phyloP scores from a whole-genome alignment of 345 rosid species.

The Barbarea vulgaris region DNA sequence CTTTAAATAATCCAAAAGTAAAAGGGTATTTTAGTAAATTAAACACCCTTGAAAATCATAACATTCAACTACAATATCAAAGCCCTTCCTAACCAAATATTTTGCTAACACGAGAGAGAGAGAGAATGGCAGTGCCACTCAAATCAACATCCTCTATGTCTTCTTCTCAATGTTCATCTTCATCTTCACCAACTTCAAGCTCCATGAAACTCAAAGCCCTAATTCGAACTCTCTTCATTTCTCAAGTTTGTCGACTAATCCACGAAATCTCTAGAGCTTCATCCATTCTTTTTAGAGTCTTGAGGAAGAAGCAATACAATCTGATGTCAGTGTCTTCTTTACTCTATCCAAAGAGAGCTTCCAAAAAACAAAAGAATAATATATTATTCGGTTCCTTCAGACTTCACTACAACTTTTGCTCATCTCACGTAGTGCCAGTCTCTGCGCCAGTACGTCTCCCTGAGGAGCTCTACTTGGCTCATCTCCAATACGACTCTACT shows the following conservation, averaged over 20 bases:
- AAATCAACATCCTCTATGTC: conserved; percentile 31
- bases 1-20: conserved; percentile 46
- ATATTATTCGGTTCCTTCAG: conserved; percentile 80
- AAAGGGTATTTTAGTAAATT: conserved; percentile 45
- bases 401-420: conserved; percentile 90
- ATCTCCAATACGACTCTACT: conserved; percentile 57
- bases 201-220: conserved; percentile 63
- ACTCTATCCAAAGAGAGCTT: conserved; percentile 44
- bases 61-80: conserved; percentile 33
- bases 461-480: conserved; percentile 39
- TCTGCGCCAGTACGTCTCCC: conserved; percentile 54
- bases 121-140: conserved; percentile 39
- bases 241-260: conserved; percentile 56
- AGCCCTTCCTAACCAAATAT: conserved; percentile 12
- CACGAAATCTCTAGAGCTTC: conserved; percentile 62
- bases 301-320: conserved; percentile 52
- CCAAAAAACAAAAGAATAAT: conserved; percentile 51
- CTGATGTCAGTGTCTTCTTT: conserved; percentile 46
- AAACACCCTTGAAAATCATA: neutral
- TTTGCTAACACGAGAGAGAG: neutral
- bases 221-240: conserved; percentile 57
- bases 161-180: conserved; percentile 32
- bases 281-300: conserved; percentile 48
- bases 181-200: conserved; percentile 52
- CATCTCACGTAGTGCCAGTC: conserved; percentile 69